Evolutionary conservation across 2,329 filamentous ascomycete genomes (phyloP).

Genomic region (Diaporthe vexans): DNA sequence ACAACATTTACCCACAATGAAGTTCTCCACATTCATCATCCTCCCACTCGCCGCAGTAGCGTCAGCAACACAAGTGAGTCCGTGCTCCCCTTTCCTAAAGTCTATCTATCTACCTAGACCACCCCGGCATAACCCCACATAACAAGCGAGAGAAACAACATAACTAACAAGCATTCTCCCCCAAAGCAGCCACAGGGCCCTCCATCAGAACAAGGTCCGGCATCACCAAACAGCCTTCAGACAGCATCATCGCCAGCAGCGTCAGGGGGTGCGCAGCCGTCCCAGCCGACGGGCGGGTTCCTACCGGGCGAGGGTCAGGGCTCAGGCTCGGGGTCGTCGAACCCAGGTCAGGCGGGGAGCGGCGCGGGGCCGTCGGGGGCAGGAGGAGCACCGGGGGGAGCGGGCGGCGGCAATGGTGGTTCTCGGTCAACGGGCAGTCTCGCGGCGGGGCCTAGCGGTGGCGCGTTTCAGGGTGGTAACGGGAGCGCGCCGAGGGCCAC

Average conservation of each 20-base stretch:
- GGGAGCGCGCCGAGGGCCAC: not conserved
- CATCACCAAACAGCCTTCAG: slow-evolving; percentile 26
- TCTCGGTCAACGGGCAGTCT: not conserved
- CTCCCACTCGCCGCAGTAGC: slow-evolving; percentile 12
- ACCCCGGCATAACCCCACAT: not conserved
- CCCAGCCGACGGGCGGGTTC: slow-evolving; percentile 8
- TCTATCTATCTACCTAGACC: no score
- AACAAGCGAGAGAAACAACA: not conserved
- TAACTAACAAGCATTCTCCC: not conserved
- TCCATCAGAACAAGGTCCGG: slow-evolving; percentile 27
- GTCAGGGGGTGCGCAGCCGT: slow-evolving; percentile 9
- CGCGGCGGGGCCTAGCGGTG: slow-evolving; percentile 16
- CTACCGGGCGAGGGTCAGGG: not conserved
- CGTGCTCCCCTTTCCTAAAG: slow-evolving; percentile 4
- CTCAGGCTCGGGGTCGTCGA: slow-evolving; percentile 3
- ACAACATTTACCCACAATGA: slow-evolving; percentile 14
- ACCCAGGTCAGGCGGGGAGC: not conserved
- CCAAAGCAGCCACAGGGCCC: slow-evolving; percentile 15
- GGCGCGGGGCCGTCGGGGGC: not conserved
- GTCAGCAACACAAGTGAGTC: slow-evolving; percentile 18
- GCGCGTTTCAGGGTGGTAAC: not conserved
- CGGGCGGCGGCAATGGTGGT: not conserved
- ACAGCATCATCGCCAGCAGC: not conserved
- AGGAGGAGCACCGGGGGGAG: not conserved
- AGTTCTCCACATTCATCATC: slow-evolving; percentile 16